Base-by-base conservation (phyloP, 345 rosid genomes). In the Citropsis articulata region DNA sequence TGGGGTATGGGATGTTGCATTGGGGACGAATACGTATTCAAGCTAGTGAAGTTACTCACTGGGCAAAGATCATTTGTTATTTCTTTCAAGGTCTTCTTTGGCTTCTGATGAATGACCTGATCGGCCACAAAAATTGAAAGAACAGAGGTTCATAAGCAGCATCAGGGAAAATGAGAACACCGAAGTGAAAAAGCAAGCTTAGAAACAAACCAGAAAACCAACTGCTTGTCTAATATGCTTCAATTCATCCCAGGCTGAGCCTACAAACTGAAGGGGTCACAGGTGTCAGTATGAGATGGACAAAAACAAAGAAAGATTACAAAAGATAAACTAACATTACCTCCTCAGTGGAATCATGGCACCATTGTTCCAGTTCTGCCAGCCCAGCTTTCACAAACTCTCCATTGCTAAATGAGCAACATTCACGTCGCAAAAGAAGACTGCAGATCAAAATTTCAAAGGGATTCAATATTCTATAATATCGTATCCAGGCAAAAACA, bases 361-460 rank as follows among this genome's bases (percentile, higher is more conserved):
- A 92, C 99, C 99, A 96, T 75, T 90, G 90, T 78, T 92, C 98
- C 79, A 96, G 87, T 87, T 89, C 98, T 19, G 93, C 91, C 81
- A 96, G 85, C 77, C 99, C 99, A 22, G 99, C 83, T 84, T 96
- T 96, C 35, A 96, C 97, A 60, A 84, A 94, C 82, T 96, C 98
- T 63, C 99, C 99, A 45, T 92, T 91, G 86, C 97, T 96, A 86
- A 96, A 96, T 82, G 99, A 94, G 87, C 99, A 96, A 80, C 99
- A 96, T 80, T 96, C 98, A 38, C 98, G 97, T 73, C 97, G 87
- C 85, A 96, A 85, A 28, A 96, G 94, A 82, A 96, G 98, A 87
- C 99, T 96, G 86, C 82, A 86, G 25, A 73, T 35, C 81, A 24
- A 50, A 66, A 56, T 63, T 38, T 61, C n/a, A 69, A 61, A 60